Evolutionary conservation across 2,329 filamentous ascomycete genomes (phyloP).

Genomic region (Didymella pomorum): DNA sequence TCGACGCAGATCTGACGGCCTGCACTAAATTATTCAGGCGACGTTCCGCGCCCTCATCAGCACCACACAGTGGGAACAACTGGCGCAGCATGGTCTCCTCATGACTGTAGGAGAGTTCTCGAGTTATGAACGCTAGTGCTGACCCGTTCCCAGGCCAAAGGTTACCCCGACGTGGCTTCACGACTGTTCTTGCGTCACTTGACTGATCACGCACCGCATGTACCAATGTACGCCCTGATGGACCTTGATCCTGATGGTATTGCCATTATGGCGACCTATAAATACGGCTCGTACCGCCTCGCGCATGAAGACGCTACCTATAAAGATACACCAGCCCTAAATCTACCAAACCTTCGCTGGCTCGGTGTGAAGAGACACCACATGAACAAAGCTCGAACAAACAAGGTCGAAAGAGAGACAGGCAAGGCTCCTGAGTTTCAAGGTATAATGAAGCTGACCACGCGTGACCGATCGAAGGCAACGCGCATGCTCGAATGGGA

Average conservation of each 20-base stretch:
- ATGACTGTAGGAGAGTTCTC: constrained; percentile 64
- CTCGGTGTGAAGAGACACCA: constrained; percentile 64
- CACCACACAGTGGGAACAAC: constrained; percentile 62
- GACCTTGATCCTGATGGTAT: constrained; percentile 82
- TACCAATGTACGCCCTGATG: constrained; percentile 69
- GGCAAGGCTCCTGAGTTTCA: constrained; percentile 38
- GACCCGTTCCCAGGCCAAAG: constrained; percentile 69
- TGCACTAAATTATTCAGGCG: constrained; percentile 61
- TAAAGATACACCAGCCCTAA: constrained; percentile 38
- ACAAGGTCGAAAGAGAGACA: constrained; percentile 24
- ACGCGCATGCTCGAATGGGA: constrained; percentile 60
- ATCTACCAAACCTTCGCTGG: constrained; percentile 65
- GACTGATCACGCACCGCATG: constrained; percentile 47
- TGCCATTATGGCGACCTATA: constrained; percentile 77
- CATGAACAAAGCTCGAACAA: constrained; percentile 29
- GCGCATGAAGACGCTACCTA: constrained; percentile 64
- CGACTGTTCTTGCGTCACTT: constrained; percentile 66
- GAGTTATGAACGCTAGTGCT: background rate
- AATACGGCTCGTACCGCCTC: constrained; percentile 70
- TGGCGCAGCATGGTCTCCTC: constrained; percentile 67
- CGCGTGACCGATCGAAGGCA: constrained; percentile 67
- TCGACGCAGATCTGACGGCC: background rate
- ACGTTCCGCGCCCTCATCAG: constrained; percentile 73
- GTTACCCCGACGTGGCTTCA: constrained; percentile 79
- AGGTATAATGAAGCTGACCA: constrained; percentile 60